Base-by-base conservation (phyloP, 768 basidiomycete genomes). In the Crucibulum laeve region DNA sequence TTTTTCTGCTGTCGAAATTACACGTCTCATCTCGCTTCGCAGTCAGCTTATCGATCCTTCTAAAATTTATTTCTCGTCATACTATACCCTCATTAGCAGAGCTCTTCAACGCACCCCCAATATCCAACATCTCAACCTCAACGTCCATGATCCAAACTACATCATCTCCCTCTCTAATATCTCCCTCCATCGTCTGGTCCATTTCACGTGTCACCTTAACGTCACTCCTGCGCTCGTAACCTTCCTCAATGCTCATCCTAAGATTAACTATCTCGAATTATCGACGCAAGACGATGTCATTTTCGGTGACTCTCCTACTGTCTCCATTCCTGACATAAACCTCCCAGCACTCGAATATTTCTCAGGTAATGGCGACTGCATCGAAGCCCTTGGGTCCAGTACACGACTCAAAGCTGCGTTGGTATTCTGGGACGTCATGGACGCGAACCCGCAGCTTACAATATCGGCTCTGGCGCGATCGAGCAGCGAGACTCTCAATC, bases 321-420 rank as follows among this genome's bases (percentile, higher is more conserved):
- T 38, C 14, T 22, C 24, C 28, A 43, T 55, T 13, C 56, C 55
- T 2, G 32, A 45, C 11, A 40, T 66, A 22, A 42, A 51, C 10
- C 57, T 71, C 8, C 67, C 64, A 1, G 52, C 49, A 25, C 56
- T 71, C 6, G 58, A 64, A 41, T 64, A 66, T 45, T 69, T 66
- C 44, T 53, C 61, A 24, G 68, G 67, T 5, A 67, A 66, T 46
- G 61, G 60, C 15, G 55, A 59, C 17, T 62, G 55, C 25, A 46
- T 69, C 4, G 46, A 62, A 6, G 54, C 53, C 11, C 42, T 70
- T 7, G 48, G 57, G n/a, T 45, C 49, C 7, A 41, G 55, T 18
- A 54, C 58, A 7, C 49, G 55, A 1, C 53, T 70, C 17, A 60
- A 61, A 6, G 65, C 68, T 8, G 68, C 65, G 3, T 63, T 67